A percentile compares a stretch with the other conserved stretches of the same genome.
Conservation (phyloP, 164 flowering plant species). For the Protea cynaroides region DNA sequence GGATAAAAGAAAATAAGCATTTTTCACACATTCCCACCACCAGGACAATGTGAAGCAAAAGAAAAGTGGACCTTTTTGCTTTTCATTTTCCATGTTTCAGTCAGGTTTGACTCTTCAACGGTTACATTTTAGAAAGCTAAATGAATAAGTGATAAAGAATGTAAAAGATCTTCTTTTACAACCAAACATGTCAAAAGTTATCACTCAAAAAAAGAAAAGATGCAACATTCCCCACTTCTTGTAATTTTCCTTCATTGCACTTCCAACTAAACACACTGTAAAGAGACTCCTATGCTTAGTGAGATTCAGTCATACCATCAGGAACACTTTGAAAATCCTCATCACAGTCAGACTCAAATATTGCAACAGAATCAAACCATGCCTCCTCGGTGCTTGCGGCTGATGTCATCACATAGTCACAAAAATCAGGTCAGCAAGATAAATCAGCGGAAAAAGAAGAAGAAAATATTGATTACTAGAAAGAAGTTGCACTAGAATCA, state of each 20-base stretch:
- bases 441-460: neutral
- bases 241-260: no score
- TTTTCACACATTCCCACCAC: no score
- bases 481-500: neutral
- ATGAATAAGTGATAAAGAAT: no score
- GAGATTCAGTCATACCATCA: conserved; percentile 51
- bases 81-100: neutral
- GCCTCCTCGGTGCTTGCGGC: conserved; percentile 71
- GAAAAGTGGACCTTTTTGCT: no score
- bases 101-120: neutral
- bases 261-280: no score
- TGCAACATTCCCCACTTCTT: no score
- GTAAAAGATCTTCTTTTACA: no score
- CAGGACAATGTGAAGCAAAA: no score
- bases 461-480: neutral
- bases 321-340: conserved; percentile 80
- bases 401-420: conserved; percentile 8
- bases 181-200: no score
- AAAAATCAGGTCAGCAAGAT: conserved; percentile 4
- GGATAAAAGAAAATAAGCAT: neutral
- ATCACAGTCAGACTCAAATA: conserved; percentile 82
- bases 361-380: conserved; percentile 74
- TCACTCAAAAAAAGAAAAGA: no score
- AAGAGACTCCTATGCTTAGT: neutral
- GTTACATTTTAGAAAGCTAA: neutral